Percentiles rank a stretch among this genome's conserved stretches.
These are phyloP conservation scores for Suhomyces yuchorum DNA, from an alignment of 1,139 yeast species.

Conservation along the genomic window DNA sequence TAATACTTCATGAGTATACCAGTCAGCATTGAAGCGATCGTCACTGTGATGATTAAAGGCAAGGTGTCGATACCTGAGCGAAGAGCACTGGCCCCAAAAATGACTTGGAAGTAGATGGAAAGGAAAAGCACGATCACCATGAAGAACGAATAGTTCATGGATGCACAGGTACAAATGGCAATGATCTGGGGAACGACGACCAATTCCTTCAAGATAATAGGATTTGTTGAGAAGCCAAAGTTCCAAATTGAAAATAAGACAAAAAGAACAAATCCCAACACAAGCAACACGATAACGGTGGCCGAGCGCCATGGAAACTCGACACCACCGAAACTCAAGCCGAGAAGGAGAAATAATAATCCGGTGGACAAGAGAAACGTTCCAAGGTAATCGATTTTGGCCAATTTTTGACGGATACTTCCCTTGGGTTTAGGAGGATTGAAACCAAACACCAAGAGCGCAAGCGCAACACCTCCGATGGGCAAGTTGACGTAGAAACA, in stretches of 20 bases:
- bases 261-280: conserved; percentile 52
- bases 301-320: conserved; percentile 55
- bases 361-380: conserved; percentile 44
- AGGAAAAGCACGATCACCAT: conserved; percentile 47
- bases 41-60: conserved; percentile 55
- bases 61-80: conserved; percentile 60
- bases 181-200: conserved; percentile 38
- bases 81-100: conserved; percentile 50
- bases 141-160: conserved; percentile 47
- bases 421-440: conserved; percentile 56
- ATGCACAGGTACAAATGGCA: conserved; percentile 40
- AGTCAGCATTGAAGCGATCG: conserved; percentile 46
- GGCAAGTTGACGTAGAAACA: conserved; percentile 75
- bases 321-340: conserved; percentile 55
- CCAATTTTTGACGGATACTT: conserved; percentile 40
- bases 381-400: conserved; percentile 51
- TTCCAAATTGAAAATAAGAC: conserved; percentile 51
- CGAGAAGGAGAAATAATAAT: conserved; percentile 48
- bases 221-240: conserved; percentile 45
- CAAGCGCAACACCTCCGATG: conserved; percentile 59
- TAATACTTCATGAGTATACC: conserved; percentile 52
- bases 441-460: conserved; percentile 49
- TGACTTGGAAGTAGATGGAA: conserved; percentile 60
- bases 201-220: conserved; percentile 49
- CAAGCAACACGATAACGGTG: conserved; percentile 55